A percentile compares a stretch with the other conserved stretches of the same genome.
These are phyloP conservation scores for Choanephora cucurbitarum DNA, from an alignment of 371 early-diverging fungal genomes.

Conservation along the genomic window DNA sequence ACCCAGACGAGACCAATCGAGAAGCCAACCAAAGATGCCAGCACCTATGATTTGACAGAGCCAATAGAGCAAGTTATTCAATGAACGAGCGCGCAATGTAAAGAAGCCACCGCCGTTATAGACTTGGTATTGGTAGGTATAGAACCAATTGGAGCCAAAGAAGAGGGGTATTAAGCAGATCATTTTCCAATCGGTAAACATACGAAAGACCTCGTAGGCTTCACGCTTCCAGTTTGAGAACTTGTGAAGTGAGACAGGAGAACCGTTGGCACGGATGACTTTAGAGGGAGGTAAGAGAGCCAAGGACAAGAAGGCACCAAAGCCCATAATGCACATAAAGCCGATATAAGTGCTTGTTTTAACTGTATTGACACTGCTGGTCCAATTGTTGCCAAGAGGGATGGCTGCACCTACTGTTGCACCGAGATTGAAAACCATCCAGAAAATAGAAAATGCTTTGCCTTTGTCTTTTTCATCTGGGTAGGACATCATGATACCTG, in stretches of 20 bases:
- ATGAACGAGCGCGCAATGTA: constrained; percentile 58
- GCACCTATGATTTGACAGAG: constrained; percentile 70
- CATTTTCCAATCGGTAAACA: constrained; percentile 71
- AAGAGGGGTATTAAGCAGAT: constrained; percentile 66
- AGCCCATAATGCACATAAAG: constrained; percentile 66
- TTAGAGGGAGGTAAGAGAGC: constrained; percentile 61
- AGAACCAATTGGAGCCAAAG: constrained; percentile 76
- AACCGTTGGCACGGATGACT: constrained; percentile 68
- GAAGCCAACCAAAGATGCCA: constrained; percentile 53
- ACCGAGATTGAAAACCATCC: constrained; percentile 83
- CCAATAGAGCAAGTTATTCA: constrained; percentile 77
- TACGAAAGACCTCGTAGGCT: constrained; percentile 50
- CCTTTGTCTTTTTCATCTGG: constrained; percentile 78
- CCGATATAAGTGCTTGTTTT: constrained; percentile 62
- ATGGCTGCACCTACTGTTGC: constrained; percentile 74
- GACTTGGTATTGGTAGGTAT: constrained; percentile 65
- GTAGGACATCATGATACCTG: constrained; percentile 82
- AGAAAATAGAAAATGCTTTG: constrained; percentile 67
- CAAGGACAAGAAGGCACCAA: constrained; percentile 60
- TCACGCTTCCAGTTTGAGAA: constrained; percentile 60
- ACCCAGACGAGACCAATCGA: constrained; percentile 52
- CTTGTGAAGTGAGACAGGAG: constrained; percentile 58
- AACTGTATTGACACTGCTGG: constrained; percentile 28
- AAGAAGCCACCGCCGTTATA: constrained; percentile 55
- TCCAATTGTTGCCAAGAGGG: constrained; percentile 65